Conservation (phyloP, 2,329 filamentous ascomycete genomes). For the Colletotrichum sp. region DNA sequence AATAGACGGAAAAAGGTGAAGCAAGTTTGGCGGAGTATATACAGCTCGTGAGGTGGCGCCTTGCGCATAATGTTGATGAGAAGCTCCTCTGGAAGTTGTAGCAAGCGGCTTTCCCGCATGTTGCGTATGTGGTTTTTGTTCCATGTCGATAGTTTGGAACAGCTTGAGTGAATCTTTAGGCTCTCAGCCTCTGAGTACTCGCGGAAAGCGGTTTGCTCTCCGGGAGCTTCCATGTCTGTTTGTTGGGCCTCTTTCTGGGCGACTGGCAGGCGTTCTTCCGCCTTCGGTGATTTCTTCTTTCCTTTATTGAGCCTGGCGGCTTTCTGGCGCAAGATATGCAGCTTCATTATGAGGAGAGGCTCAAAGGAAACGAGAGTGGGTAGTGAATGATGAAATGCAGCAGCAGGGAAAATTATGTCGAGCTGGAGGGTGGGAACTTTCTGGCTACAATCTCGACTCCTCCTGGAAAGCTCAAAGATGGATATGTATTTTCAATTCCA, state of each 20-base stretch:
- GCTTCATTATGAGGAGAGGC: background rate
- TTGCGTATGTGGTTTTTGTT: background rate
- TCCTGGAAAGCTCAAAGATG: background rate
- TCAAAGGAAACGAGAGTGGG: background rate
- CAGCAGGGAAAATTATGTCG: background rate
- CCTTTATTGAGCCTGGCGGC: background rate
- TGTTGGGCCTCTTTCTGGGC: background rate
- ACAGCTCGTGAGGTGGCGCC: background rate
- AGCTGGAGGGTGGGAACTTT: background rate
- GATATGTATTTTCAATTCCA: background rate
- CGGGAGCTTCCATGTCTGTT: background rate
- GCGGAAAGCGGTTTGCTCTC: accelerated
- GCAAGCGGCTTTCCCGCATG: background rate
- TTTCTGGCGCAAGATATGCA: background rate
- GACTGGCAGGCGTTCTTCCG: background rate
- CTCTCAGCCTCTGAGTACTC: background rate
- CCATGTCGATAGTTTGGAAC: background rate
- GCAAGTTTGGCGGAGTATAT: background rate
- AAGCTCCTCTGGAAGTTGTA: background rate
- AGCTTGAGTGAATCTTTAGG: background rate
- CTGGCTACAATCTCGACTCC: background rate
- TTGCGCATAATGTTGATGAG: background rate
- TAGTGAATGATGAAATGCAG: background rate
- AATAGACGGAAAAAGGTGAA: background rate
- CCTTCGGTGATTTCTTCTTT: background rate